A percentile compares a stretch with the other conserved stretches of the same genome.
Conservation (phyloP, 176 grass and related monocot species). For the Zea mays region Zm-B73-REFERENCE-NAM-5.0 NC_050097.1:66221001-66221500, state of each 20-base stretch:
- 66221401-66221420: background rate
- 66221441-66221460: background rate
- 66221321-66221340: background rate
- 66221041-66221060: background rate
- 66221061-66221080: background rate
- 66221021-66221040: background rate
- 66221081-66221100: background rate
- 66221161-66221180: no score
- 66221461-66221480: background rate
- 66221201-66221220: background rate
- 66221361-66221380: background rate
- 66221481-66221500: no score
- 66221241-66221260: background rate
- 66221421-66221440: no score
- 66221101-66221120: background rate
- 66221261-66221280: background rate
- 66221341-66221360: background rate
- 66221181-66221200: background rate
- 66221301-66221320: background rate
- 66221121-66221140: background rate
- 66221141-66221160: background rate
- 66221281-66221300: background rate
- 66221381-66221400: background rate
- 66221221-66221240: background rate
- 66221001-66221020: background rate